A percentile compares a stretch with the other conserved stretches of the same genome.
Conservation (phyloP, 1,139 yeast species). For the Zygosaccharomyces sapae region DNA sequence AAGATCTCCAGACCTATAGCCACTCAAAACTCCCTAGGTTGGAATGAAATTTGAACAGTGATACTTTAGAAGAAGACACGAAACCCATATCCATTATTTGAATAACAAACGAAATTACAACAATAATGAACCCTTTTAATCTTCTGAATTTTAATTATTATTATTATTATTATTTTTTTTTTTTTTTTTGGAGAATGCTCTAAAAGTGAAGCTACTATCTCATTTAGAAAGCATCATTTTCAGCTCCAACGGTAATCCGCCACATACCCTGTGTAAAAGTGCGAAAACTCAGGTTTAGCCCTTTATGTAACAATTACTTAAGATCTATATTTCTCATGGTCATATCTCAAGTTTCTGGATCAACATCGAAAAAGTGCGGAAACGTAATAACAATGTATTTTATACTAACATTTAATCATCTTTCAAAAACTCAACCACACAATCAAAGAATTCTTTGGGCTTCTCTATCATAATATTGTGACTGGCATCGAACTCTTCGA, state of each 20-base stretch:
- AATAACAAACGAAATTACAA: not conserved
- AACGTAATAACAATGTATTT: not conserved
- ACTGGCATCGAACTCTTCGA: conserved; percentile 27
- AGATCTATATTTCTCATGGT: not conserved
- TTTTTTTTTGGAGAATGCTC: not conserved
- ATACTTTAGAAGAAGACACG: not conserved
- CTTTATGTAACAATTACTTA: not conserved
- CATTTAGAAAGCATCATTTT: not conserved
- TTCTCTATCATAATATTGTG: conserved; percentile 30
- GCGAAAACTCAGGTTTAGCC: not conserved
- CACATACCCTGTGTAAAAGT: not conserved
- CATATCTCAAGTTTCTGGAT: not conserved
- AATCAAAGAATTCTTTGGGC: conserved; percentile 19
- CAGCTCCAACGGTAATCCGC: not conserved
- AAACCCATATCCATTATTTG: not conserved
- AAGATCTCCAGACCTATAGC: conserved; percentile 47
- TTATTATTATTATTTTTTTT: not conserved
- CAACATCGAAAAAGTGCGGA: not conserved
- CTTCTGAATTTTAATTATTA: no score
- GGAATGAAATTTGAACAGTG: conserved; percentile 35
- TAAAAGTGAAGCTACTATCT: not conserved
- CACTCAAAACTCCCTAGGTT: conserved; percentile 48
- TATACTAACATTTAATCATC: not conserved
- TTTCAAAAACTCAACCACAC: conserved; percentile 21
- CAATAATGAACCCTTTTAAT: not conserved